A percentile compares a stretch with the other conserved stretches of the same genome.
Conservation (phyloP, 202 grass and related monocot species). For the Dendrocalamus latiflorus region DNA sequence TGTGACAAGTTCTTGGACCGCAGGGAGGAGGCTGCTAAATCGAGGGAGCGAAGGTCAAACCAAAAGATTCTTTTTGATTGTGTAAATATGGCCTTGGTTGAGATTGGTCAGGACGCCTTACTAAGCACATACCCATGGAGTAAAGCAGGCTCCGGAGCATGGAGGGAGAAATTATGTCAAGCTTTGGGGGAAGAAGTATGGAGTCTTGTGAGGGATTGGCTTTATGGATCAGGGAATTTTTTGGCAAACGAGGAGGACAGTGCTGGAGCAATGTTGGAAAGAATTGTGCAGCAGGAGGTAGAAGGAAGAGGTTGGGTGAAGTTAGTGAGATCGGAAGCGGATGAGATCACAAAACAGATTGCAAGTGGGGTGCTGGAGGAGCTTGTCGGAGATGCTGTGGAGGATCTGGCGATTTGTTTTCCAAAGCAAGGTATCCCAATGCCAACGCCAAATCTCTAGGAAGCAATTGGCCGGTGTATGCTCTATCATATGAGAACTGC, state of each 20-base stretch:
- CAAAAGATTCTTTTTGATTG: too few relatives aligned
- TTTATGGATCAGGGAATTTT: conserved; percentile 28
- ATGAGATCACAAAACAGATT: conserved; percentile 48
- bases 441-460: conserved; percentile 24
- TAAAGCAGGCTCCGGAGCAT: neutral
- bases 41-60: too few relatives aligned
- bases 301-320: conserved; percentile 49
- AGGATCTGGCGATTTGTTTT: conserved; percentile 35
- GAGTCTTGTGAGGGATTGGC: conserved; percentile 44
- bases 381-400: conserved; percentile 46
- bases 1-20: conserved; percentile 61
- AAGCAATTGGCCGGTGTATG: conserved; percentile 25
- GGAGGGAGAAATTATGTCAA: conserved; percentile 6
- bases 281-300: conserved; percentile 53
- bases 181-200: conserved; percentile 43
- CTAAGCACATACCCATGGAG: too few relatives aligned
- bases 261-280: conserved; percentile 39
- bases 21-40: conserved; percentile 71
- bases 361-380: conserved; percentile 48
- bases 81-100: too few relatives aligned
- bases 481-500: neutral
- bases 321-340: conserved; percentile 41
- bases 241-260: conserved; percentile 12
- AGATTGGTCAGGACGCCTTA: too few relatives aligned
- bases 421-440: neutral